A percentile compares a stretch with the other conserved stretches of the same genome.
Evolutionary conservation across 768 basidiomycete genomes (phyloP).

Genomic region (Tulasnella sp.): DNA sequence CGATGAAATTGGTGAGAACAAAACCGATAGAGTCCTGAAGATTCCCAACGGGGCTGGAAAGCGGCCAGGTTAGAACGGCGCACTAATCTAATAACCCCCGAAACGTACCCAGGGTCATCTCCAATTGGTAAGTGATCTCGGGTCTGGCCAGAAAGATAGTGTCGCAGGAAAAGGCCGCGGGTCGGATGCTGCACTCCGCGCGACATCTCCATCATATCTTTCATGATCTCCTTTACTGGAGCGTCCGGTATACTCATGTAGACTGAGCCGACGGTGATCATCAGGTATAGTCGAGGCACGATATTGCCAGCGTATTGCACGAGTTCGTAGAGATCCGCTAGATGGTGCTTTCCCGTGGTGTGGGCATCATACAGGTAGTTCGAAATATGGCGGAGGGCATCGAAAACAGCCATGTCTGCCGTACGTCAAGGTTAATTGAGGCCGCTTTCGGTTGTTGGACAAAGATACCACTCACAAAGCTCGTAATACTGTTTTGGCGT

Average conservation of each 20-base stretch:
- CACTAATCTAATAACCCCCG: background rate
- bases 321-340: slow-evolving; percentile 97
- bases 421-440: slow-evolving; percentile 8
- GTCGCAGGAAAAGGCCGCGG: slow-evolving; percentile 90
- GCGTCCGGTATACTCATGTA: slow-evolving; percentile 99
- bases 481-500: slow-evolving; percentile 99
- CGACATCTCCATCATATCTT: slow-evolving; percentile 99
- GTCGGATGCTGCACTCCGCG: slow-evolving; percentile 97
- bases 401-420: slow-evolving; percentile 97
- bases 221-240: slow-evolving; percentile 99
- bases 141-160: slow-evolving; percentile 97
- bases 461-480: slow-evolving; percentile 64
- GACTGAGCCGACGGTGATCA: slow-evolving; percentile 99
- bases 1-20: slow-evolving; percentile 97
- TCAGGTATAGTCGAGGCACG: slow-evolving; percentile 90
- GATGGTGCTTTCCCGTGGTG: slow-evolving; percentile 85
- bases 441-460: background rate
- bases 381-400: slow-evolving; percentile 90
- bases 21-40: slow-evolving; percentile 95
- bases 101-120: slow-evolving; percentile 69
- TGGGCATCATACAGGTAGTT: slow-evolving; percentile 98
- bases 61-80: background rate
- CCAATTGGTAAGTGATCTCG: slow-evolving; percentile 94
- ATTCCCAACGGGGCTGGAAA: slow-evolving; percentile 75
- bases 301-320: slow-evolving; percentile 99